These are phyloP conservation scores for Coffea eugenioides DNA, from an alignment of 257 asterid genomes.

Conservation along the genomic window DNA sequence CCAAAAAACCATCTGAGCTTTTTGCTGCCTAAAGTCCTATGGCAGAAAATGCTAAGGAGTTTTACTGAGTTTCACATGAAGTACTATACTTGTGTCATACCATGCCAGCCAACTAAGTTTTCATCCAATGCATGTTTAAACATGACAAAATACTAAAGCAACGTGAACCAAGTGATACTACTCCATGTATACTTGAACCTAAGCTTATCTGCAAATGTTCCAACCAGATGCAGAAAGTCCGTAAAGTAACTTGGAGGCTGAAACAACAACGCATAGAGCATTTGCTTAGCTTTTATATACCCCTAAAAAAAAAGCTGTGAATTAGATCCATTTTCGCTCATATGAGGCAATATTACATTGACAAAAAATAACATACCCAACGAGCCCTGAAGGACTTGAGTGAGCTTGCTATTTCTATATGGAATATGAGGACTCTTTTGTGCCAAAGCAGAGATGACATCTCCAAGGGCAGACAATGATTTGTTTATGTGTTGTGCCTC, in stretches of 20 bases:
- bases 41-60: neutral
- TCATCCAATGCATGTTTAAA: neutral
- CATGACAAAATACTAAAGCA: neutral
- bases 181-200: neutral
- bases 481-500: constrained; percentile 96
- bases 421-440: constrained; percentile 88
- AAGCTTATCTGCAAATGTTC: neutral
- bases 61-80: neutral
- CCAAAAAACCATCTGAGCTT: too few species aligned
- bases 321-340: neutral
- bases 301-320: neutral
- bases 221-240: neutral
- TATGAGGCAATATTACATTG: neutral
- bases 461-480: constrained; percentile 94
- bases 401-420: constrained; percentile 94
- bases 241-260: neutral
- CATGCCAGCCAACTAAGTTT: neutral
- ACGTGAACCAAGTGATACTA: neutral
- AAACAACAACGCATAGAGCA: neutral
- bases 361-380: constrained; percentile 44
- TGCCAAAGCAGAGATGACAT: constrained; percentile 87
- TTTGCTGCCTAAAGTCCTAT: too few species aligned
- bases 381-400: constrained; percentile 96
- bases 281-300: neutral
- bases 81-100: neutral